Evolutionary conservation across 306 rosid species (phyloP), one percentile per base, ranked within the genome.

Genomic region (Sesbania bispinosa): DNA sequence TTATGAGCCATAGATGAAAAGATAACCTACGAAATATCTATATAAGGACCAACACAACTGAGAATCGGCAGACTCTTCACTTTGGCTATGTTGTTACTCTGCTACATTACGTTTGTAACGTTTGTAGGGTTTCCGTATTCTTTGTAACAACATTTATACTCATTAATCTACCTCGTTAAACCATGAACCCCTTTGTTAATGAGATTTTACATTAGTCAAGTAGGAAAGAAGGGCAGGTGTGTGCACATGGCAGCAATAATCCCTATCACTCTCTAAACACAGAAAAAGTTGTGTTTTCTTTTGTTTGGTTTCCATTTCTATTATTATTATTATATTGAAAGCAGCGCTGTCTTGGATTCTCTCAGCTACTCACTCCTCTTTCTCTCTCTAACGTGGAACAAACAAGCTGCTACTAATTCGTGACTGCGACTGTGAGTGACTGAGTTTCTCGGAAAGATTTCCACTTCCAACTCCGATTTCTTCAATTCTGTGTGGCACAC

Each of bases 211-310:
- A 4, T 14, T 39, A 39, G 42, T 42, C 23, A 69, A 38, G 0
- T 20, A 27, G 20, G 45, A 35, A 35, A 51, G 69, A 2, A 11
- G 46, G 69, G 54, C 51, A 54, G n/a, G 45, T 63, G 61, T 46
- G 16, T 39, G 57, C 79, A 79, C 73, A 69, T 74, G 83, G 7
- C 36, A 5, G 55, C 35, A 30, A 67, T 74, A 36, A 59, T 73
- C 65, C 19, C 71, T 10, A 8, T 59, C 65, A 24, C 30, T 27
- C 20, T n/a, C n/a, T n/a, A 1, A n/a, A n/a, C 1, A 35, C 32
- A 23, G 3, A 23, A 53, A 71, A 46, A 47, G 42, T 80, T 62
- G 65, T 36, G 27, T 24, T 58, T 71, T 20, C n/a, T n/a, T 71
- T 71, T 1, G 64, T 30, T 58, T 71, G 38, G 14, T 29, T 51